These are phyloP conservation scores for Anthoceros angustus DNA, from an alignment of 225 moss, liverwort and hornwort genomes.

Conservation along the genomic window DNA sequence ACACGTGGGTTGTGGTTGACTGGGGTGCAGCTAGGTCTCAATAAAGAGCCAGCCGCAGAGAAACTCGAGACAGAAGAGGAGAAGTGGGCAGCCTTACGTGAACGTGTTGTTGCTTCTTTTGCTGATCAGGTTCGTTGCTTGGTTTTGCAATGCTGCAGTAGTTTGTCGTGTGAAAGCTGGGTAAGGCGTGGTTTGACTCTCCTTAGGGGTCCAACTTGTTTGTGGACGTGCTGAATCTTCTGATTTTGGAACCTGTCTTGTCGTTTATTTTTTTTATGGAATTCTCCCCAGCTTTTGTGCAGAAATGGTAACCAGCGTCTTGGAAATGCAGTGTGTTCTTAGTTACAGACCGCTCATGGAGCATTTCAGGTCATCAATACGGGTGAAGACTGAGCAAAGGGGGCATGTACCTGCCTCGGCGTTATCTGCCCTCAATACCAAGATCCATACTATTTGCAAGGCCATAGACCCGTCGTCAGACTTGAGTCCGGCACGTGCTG, in stretches of 20 bases:
- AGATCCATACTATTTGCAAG: constrained; percentile 68
- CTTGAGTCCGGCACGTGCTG: constrained; percentile 57
- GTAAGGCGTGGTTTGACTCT: no score
- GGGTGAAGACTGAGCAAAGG: constrained; percentile 31
- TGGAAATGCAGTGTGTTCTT: constrained; percentile 49
- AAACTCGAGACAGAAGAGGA: constrained; percentile 24
- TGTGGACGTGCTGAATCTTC: no score
- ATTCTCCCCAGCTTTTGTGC: not conserved
- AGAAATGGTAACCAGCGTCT: not conserved
- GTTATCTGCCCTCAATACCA: constrained; percentile 63
- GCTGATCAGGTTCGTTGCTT: constrained; percentile 49
- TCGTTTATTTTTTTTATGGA: no score
- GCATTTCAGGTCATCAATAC: constrained; percentile 72
- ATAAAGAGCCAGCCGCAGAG: not conserved
- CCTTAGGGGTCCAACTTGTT: no score
- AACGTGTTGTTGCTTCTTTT: constrained; percentile 50
- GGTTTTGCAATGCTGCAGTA: not conserved
- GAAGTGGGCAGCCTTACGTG: constrained; percentile 58
- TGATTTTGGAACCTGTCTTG: no score
- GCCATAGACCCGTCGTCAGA: constrained; percentile 57
- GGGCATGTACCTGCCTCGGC: constrained; percentile 63
- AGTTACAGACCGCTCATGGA: constrained; percentile 58
- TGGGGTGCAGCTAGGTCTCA: constrained; percentile 1
- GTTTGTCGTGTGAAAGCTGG: no score
- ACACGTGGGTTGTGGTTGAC: not conserved